Base-by-base conservation (phyloP, 176 grass and related monocot species). In the Bothriochloa decipiens region DNA sequence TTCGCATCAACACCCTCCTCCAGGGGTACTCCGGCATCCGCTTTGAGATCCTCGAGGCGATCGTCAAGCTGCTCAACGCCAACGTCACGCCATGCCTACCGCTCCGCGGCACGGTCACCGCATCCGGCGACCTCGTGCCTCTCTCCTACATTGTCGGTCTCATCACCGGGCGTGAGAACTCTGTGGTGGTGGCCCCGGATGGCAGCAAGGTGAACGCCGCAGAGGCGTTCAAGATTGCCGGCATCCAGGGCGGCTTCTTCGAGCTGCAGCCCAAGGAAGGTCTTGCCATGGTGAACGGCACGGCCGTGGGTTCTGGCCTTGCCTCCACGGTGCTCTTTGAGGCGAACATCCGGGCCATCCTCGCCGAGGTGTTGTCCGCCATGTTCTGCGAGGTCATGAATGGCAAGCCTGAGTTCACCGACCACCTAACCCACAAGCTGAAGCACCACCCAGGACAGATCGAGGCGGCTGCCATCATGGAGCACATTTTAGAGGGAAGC, bases 371-470 rank as follows among this genome's bases (percentile, higher is more conserved):
- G 1, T 6, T 94, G 3, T 94, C 92, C 0, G 92, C 89, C 7
- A 76, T 94, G 8, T 95, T 95, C 81, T 92, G 88, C 40, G 93
- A 95, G 90, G 90, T 90, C 47, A 95, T 95, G 92, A 86, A 92
- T 72, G 90, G 93, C 80, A 95, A 95, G 65, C 90, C 90, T 0
- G 93, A 95, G 85, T 95, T 87, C 87, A 95, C 93, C 3, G 93
- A 95, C 79, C 93, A 95, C 80, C 88, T 92, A 5, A 92, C 90
- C 7, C 93, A 95, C 81, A 95, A 95, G 86, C 45, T 95, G 25
- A 95, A 92, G 88, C 93, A 95, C 47, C 93, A 95, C 27, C 93
- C 93, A 0, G 93, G 93, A 8, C 93, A 95, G 65, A 95, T 95
- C 7, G 93, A 95, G 76, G 93, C 93, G 0, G 92, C 92, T 5